A percentile compares a stretch with the other conserved stretches of the same genome.
Evolutionary conservation across 331 rosid genomes (phyloP).

Genomic region (Rosa hybrid): DNA sequence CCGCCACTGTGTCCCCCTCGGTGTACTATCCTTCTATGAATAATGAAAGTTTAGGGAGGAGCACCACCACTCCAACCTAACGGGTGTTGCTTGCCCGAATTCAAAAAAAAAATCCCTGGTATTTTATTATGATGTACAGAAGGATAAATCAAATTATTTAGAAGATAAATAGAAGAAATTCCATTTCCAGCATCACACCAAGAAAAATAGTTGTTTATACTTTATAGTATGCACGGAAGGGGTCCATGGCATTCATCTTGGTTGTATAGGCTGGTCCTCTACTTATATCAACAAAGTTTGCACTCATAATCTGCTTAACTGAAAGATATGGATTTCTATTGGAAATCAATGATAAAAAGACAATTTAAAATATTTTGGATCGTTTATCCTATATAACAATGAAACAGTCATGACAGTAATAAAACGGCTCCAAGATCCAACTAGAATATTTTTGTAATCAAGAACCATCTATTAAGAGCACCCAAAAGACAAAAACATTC

Average conservation of each 20-base stretch:
- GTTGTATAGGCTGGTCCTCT: neutral
- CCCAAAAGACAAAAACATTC: neutral
- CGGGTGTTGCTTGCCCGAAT: no score
- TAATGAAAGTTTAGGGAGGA: no score
- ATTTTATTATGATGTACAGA: neutral
- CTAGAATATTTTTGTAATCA: neutral
- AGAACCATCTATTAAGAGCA: neutral
- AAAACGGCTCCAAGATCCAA: neutral
- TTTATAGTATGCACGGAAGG: neutral
- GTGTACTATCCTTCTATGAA: no score
- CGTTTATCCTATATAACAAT: neutral
- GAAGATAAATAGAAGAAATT: neutral
- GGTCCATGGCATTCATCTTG: slow-evolving; percentile 19
- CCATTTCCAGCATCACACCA: neutral
- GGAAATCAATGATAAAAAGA: neutral
- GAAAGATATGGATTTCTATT: neutral
- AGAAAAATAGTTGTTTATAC: neutral
- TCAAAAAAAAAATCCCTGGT: no score
- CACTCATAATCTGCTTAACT: neutral
- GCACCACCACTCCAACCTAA: no score
- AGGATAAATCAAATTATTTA: neutral
- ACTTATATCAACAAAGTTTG: neutral
- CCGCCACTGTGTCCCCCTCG: no score
- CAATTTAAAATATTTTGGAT: neutral
- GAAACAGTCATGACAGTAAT: neutral